Conservation (phyloP, 2,329 filamentous ascomycete species). For the Cytospora schulzeri region DNA sequence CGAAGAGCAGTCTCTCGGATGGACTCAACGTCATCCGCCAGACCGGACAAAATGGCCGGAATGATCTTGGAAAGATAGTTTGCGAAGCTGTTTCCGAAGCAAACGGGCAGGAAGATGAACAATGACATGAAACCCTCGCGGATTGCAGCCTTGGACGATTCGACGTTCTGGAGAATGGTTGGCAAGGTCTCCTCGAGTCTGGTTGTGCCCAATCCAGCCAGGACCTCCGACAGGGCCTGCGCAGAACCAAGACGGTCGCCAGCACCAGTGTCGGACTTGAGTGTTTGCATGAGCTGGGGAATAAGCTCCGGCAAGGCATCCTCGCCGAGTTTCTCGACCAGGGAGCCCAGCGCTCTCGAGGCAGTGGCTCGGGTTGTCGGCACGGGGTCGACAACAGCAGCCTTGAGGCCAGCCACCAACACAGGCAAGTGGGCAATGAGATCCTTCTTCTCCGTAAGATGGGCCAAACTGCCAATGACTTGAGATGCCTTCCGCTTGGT, state of each 20-base stretch:
- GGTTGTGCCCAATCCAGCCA: constrained; percentile 89
- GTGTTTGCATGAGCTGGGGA: constrained; percentile 93
- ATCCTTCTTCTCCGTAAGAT: constrained; percentile 95
- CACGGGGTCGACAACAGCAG: constrained; percentile 91
- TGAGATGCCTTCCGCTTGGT: constrained; percentile 97
- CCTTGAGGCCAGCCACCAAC: constrained; percentile 83
- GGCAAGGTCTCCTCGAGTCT: constrained; percentile 94
- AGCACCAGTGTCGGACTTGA: constrained; percentile 95
- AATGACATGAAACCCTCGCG: constrained; percentile 99
- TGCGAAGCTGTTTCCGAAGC: constrained; percentile 97
- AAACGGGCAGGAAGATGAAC: constrained; percentile 98
- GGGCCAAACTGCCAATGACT: constrained; percentile 95
- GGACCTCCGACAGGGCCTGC: constrained; percentile 92
- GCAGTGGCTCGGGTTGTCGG: constrained; percentile 95
- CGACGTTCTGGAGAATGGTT: constrained; percentile 93
- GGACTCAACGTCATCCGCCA: constrained; percentile 94
- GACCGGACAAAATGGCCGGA: constrained; percentile 87
- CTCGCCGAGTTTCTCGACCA: constrained; percentile 98
- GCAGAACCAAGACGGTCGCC: constrained; percentile 95
- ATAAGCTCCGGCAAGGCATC: constrained; percentile 96
- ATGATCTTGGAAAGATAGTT: constrained; percentile 95
- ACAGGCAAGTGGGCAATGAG: constrained; percentile 89
- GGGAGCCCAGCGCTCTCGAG: constrained; percentile 90
- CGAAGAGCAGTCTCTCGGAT: constrained; percentile 96
- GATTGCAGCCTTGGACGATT: constrained; percentile 85